Percentiles rank a stretch among this genome's conserved stretches.
These are phyloP conservation scores for Fragosphaeria purpurea DNA, from an alignment of 2,329 filamentous ascomycete genomes.

Conservation along the genomic window DNA sequence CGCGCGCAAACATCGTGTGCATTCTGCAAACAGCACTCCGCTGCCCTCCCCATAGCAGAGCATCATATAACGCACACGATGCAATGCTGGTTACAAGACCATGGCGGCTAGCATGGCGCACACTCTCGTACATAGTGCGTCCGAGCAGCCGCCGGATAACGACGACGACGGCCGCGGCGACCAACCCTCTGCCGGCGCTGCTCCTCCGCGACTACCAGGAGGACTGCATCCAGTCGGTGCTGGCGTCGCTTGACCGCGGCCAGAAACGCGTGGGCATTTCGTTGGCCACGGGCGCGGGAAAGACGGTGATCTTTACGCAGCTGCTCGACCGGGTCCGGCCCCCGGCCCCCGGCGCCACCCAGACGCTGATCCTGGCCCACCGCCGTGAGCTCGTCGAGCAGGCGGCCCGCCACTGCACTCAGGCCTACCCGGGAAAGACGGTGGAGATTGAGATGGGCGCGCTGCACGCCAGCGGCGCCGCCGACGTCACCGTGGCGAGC, in stretches of 20 bases:
- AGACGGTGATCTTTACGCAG: constrained; percentile 95
- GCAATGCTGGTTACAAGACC: constrained; percentile 2
- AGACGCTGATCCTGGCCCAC: constrained; percentile 86
- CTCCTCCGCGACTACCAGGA: constrained; percentile 76
- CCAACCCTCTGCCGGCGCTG: constrained; percentile 23
- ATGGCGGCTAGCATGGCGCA: constrained; percentile 4
- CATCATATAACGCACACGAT: not conserved
- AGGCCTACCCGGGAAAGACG: constrained; percentile 67
- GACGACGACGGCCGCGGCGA: not conserved
- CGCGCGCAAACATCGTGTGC: too few relatives aligned
- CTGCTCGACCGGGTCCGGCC: constrained; percentile 68
- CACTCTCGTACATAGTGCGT: not conserved
- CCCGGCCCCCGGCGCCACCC: constrained; percentile 46
- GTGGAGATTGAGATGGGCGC: constrained; percentile 91
- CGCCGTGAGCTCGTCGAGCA: constrained; percentile 90
- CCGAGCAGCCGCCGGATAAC: not conserved
- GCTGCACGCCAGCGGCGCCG: constrained; percentile 62
- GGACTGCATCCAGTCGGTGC: constrained; percentile 78
- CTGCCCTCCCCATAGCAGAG: too few relatives aligned
- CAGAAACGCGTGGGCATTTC: constrained; percentile 77
- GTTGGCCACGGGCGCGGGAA: constrained; percentile 77
- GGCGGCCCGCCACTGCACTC: constrained; percentile 72
- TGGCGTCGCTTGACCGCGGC: constrained; percentile 57
- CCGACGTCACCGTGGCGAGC: constrained; percentile 91
- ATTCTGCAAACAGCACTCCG: too few relatives aligned